These are phyloP conservation scores for Selenicereus undatus DNA, from an alignment of 148 eudicot species.

Conservation along the genomic window DNA sequence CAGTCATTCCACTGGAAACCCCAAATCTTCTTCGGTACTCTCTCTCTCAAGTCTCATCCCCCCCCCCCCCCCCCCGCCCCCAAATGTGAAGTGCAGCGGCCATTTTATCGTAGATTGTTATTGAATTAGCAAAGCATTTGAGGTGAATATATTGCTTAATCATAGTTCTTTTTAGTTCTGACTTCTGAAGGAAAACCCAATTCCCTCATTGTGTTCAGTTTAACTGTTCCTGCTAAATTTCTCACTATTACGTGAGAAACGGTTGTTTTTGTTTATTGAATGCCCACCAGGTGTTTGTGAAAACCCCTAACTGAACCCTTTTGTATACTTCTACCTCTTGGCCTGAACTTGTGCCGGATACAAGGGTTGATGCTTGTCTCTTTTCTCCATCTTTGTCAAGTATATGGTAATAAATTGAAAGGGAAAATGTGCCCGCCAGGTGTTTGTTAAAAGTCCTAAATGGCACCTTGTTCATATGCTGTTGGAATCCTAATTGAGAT, in stretches of 20 bases:
- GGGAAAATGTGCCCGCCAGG: not conserved
- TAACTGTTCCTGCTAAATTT: not conserved
- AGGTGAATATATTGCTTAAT: not conserved
- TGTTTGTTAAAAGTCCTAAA: not conserved
- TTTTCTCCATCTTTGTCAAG: too few species aligned
- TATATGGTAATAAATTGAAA: not conserved
- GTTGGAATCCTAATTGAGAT: not conserved
- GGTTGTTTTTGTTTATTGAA: not conserved
- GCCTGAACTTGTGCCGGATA: not conserved
- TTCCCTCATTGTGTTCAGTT: not conserved
- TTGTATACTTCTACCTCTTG: not conserved
- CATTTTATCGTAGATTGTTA: not conserved
- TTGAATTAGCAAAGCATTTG: too few species aligned
- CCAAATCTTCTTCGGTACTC: not conserved
- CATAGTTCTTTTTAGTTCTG: not conserved
- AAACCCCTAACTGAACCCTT: not conserved
- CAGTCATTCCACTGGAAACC: not conserved
- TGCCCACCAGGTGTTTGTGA: conserved; percentile 14
- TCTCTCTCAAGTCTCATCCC: too few species aligned
- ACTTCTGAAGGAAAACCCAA: not conserved
- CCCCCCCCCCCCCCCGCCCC: too few species aligned
- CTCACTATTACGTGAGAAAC: not conserved
- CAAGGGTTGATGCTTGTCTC: not conserved
- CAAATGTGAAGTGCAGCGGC: not conserved
- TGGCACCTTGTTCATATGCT: not conserved